Evolutionary conservation across 2,329 filamentous ascomycete species (phyloP).

Genomic region (Incumbomyces lentus): DNA sequence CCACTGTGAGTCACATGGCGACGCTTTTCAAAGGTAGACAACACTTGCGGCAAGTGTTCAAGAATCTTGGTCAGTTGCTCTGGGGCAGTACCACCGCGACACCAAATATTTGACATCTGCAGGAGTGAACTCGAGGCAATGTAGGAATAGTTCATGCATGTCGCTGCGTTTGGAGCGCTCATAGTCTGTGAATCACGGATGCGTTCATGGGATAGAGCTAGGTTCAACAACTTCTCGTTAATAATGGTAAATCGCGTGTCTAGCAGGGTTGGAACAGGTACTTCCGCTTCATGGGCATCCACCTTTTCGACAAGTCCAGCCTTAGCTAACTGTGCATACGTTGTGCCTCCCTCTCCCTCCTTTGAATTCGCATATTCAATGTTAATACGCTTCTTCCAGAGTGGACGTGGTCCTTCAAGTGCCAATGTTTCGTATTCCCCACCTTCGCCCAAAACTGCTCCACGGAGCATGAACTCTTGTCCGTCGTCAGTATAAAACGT

Average conservation of each 20-base stretch:
- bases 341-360: constrained; percentile 63
- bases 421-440: constrained; percentile 95
- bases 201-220: background rate
- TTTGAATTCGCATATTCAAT: constrained; percentile 48
- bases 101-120: background rate
- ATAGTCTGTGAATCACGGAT: background rate
- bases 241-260: constrained; percentile 50
- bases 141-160: background rate
- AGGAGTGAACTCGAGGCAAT: background rate
- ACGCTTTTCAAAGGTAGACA: background rate
- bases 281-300: constrained; percentile 20
- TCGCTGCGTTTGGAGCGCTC: background rate
- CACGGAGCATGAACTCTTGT: constrained; percentile 43
- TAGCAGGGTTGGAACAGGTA: constrained; percentile 51
- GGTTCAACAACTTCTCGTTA: constrained; percentile 19
- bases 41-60: background rate
- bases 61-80: background rate
- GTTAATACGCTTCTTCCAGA: constrained; percentile 64
- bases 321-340: constrained; percentile 55
- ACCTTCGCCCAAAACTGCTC: constrained; percentile 77
- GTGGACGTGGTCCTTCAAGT: constrained; percentile 59
- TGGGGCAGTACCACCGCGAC: background rate
- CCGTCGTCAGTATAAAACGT: constrained; percentile 44
- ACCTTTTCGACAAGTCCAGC: constrained; percentile 45
- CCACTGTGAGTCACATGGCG: background rate